phyloP scores from a whole-genome alignment of 2,329 filamentous ascomycete genomes.

The Xylaria arbuscula region DNA sequence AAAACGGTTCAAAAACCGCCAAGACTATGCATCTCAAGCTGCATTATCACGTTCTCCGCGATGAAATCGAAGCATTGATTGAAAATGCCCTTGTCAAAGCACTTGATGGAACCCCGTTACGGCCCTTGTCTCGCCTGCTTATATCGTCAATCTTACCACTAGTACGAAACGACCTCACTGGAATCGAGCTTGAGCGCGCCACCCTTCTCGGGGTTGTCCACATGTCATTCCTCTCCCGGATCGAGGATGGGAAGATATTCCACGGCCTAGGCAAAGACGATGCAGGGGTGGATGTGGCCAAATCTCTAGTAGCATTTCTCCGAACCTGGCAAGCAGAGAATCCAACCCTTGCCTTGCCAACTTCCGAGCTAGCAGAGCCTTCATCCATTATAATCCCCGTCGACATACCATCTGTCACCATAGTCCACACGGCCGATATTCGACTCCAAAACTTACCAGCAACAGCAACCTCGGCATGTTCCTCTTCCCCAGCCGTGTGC shows the following conservation, averaged over 20 bases:
- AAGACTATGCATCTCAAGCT: conserved; percentile 75
- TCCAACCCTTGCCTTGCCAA: conserved; percentile 48
- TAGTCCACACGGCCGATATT: conserved; percentile 84
- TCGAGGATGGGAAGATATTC: conserved; percentile 63
- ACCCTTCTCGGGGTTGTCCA: conserved; percentile 64
- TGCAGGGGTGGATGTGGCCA: conserved; percentile 51
- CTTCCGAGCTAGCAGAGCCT: conserved; percentile 54
- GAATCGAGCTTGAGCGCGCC: conserved; percentile 66
- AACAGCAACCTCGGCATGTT: conserved; percentile 43
- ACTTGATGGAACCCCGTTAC: conserved; percentile 56
- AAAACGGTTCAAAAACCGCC: conserved; percentile 50
- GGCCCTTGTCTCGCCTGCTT: conserved; percentile 61
- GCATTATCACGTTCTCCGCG: conserved; percentile 79
- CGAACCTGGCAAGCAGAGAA: conserved; percentile 53
- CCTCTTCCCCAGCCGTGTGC: conserved; percentile 57
- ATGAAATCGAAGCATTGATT: conserved; percentile 72
- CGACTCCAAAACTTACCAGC: conserved; percentile 57
- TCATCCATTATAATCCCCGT: conserved; percentile 87
- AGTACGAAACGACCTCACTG: conserved; percentile 57
- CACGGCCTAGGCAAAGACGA: conserved; percentile 59
- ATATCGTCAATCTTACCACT: conserved; percentile 58
- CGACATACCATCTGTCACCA: conserved; percentile 83
- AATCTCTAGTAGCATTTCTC: conserved; percentile 51
- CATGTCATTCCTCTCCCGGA: conserved; percentile 59
- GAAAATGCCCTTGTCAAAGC: conserved; percentile 55